Conservation (phyloP, 768 basidiomycete species). For the Lentinula edodes region DNA sequence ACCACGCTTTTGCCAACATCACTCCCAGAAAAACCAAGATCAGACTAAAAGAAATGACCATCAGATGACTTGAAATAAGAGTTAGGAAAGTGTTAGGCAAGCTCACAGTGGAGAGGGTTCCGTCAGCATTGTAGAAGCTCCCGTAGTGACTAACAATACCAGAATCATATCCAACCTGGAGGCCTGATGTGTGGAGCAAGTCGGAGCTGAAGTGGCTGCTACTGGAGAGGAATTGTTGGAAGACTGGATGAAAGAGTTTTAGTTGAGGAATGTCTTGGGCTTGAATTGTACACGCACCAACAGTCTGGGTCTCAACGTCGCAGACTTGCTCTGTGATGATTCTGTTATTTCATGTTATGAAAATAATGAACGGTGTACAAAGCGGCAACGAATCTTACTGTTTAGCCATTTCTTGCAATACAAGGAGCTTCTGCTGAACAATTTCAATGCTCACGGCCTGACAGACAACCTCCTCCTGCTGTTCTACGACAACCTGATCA, state of each 20-base stretch:
- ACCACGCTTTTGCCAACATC: constrained; percentile 7
- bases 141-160: constrained; percentile 10
- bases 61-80: not conserved
- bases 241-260: not conserved
- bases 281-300: constrained; percentile 13
- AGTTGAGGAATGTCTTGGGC: not conserved
- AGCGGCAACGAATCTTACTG: constrained; percentile 9
- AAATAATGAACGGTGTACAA: not conserved
- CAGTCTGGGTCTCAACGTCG: constrained; percentile 24
- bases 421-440: constrained; percentile 21
- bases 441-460: constrained; percentile 14
- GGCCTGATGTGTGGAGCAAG: constrained; percentile 13
- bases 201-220: constrained; percentile 16
- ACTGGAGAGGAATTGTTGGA: not conserved
- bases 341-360: constrained; percentile 7
- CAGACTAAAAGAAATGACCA: not conserved
- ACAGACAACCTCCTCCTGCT: constrained; percentile 16
- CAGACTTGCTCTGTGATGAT: constrained; percentile 23
- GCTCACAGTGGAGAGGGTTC: constrained; percentile 10
- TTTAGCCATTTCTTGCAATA: constrained; percentile 23
- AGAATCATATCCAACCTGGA: constrained; percentile 16
- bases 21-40: constrained; percentile 11
- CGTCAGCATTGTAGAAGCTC: constrained; percentile 13
- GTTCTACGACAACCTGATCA: constrained; percentile 14
- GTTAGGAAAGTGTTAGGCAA: no score